A percentile compares a stretch with the other conserved stretches of the same genome.
Evolutionary conservation across 2,329 filamentous ascomycete genomes (phyloP).

Genomic region (Botrytis elliptica): DNA sequence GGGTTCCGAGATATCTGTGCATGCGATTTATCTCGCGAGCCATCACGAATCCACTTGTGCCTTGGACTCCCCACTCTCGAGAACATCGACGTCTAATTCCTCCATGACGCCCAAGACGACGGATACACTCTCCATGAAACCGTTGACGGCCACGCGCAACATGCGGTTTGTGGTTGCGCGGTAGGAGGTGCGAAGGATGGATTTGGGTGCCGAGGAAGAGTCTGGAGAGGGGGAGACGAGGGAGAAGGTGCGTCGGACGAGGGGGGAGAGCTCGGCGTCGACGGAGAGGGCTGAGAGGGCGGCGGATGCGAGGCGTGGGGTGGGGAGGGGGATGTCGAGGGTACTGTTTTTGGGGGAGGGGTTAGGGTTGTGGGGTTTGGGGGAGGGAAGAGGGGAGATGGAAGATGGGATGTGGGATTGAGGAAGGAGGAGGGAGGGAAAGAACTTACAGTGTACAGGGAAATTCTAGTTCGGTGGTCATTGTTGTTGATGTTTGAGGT

Average conservation of each 20-base stretch:
- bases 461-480: constrained; percentile 48
- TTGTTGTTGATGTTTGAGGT: not conserved
- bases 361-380: not conserved
- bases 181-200: constrained; percentile 49
- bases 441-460: constrained; percentile 61
- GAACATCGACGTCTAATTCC: constrained; percentile 81
- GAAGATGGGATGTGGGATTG: too few relatives aligned
- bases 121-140: constrained; percentile 87
- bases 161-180: constrained; percentile 91
- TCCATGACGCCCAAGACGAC: constrained; percentile 88
- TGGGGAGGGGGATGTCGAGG: constrained; percentile 66
- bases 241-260: constrained; percentile 71
- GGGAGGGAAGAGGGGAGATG: not conserved
- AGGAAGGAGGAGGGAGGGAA: not conserved
- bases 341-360: constrained; percentile 25
- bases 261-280: constrained; percentile 83
- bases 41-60: not conserved
- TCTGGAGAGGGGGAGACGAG: constrained; percentile 44
- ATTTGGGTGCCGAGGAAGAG: not conserved
- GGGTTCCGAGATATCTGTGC: not conserved
- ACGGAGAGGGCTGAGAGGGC: constrained; percentile 76
- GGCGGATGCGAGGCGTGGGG: constrained; percentile 70
- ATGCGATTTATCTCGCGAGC: not conserved
- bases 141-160: constrained; percentile 93
- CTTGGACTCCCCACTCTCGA: constrained; percentile 45